Base-by-base conservation (phyloP, 177 flowering plant species). In the Vitis hybrid region DNA sequence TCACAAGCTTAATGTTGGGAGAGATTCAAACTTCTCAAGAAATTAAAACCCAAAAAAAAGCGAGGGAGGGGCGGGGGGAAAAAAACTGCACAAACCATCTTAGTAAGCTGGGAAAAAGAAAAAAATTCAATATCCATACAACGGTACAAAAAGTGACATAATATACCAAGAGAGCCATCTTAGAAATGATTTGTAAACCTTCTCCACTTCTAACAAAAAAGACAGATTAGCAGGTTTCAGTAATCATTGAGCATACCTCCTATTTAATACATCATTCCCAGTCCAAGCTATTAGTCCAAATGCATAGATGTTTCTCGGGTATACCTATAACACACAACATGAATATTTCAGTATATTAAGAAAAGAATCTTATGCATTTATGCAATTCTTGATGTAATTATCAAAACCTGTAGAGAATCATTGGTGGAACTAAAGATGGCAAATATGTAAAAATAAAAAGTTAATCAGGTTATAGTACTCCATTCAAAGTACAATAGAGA, bases 211-310 rank as follows among this genome's bases (percentile, higher is more conserved):
- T 31, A 9, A 13, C 8, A n/a, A 4, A 33, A 62, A 38, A 33
- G n/a, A 13, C 19, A 24, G 51, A 33, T 53, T 44, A 1, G 18
- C 33, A 47, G 44, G 10, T 50, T 19, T 66, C 24, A 38, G 19
- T 8, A 66, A 56, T 47, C 24, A 13, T 33, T 14, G 50, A 58
- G 70, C 73, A 68, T 73, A 92, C 98, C 98, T 89, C 75, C 97
- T 84, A 76, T 96, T 96, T 61, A 96, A 62, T 11, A 95, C 97
- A 80, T 96, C 98, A 81, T 96, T 96, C 66, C 99, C 97, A 2
- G 99, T 96, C 99, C 99, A 96, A 12, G 89, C 87, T 79, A 96
- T 82, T 59, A 96, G 83, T 65, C 98, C 99, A 82, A 91, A 96
- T n/a, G 99, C 94, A 88, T 88, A 83, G 68, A 94, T 96, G 74